phyloP scores from a whole-genome alignment of 768 basidiomycete species.

The Lactarius pseudohatsudake region DNA sequence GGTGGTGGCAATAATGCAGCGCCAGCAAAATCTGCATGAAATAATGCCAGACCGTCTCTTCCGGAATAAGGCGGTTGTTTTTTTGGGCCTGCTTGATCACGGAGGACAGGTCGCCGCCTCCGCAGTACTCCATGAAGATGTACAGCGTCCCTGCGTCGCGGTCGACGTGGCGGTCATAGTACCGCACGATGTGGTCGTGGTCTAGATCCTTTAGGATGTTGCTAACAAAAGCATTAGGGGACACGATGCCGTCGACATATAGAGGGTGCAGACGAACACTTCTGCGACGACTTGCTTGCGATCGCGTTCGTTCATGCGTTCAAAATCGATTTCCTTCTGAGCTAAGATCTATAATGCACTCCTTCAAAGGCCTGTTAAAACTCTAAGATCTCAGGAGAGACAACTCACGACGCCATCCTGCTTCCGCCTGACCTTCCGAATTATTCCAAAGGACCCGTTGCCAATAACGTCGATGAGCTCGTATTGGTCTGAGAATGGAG shows the following conservation, averaged over 20 bases:
- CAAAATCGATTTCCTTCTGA: constrained; percentile 95
- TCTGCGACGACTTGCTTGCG: constrained; percentile 96
- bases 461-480: constrained; percentile 91
- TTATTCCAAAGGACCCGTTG: constrained; percentile 97
- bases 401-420: constrained; percentile 73
- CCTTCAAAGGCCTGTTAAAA: constrained; percentile 14
- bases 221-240: constrained; percentile 41
- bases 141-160: constrained; percentile 88
- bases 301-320: constrained; percentile 94
- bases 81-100: constrained; percentile 80
- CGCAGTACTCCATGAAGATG: constrained; percentile 99
- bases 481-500: constrained; percentile 66
- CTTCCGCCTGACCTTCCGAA: constrained; percentile 88
- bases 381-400: not conserved
- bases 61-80: constrained; percentile 71
- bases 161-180: constrained; percentile 91
- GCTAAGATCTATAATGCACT: constrained; percentile 65
- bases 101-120: constrained; percentile 89
- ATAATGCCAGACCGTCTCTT: constrained; percentile 95
- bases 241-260: not conserved
- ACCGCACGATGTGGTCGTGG: constrained; percentile 95
- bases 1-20: constrained; percentile 90
- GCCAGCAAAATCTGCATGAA: constrained; percentile 92
- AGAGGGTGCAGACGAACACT: constrained; percentile 64
- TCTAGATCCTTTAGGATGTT: constrained; percentile 96